Percentiles rank a stretch among this genome's conserved stretches.
phyloP scores from a whole-genome alignment of 345 rosid genomes.

The Conringia planisiliqua region DNA sequence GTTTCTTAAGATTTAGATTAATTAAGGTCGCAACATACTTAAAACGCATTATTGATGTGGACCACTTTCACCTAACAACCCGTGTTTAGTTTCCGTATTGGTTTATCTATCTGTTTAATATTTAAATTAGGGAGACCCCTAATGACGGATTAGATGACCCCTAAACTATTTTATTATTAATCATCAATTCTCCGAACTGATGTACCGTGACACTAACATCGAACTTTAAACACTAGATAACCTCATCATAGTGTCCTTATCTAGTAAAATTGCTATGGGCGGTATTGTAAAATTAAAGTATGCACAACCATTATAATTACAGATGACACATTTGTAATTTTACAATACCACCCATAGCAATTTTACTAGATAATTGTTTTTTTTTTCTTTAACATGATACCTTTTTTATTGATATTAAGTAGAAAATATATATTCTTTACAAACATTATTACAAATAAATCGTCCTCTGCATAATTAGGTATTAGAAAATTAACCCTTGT shows the following conservation, averaged over 20 bases:
- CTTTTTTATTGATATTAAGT: too few relatives aligned
- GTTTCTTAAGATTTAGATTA: not conserved
- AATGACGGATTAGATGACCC: not conserved
- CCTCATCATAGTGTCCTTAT: too few relatives aligned
- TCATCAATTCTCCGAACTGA: not conserved
- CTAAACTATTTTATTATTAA: not conserved
- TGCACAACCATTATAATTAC: too few relatives aligned
- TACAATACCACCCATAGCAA: too few relatives aligned
- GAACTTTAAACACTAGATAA: not conserved
- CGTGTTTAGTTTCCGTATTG: conserved; percentile 3
- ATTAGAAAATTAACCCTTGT: not conserved
- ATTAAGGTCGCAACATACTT: not conserved
- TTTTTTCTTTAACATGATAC: too few relatives aligned
- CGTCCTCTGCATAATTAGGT: not conserved
- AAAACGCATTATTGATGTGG: conserved; percentile 1
- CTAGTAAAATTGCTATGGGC: too few relatives aligned
- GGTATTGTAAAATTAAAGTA: too few relatives aligned
- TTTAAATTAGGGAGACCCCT: not conserved
- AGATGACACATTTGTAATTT: too few relatives aligned
- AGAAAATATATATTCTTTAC: not conserved
- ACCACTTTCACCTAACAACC: conserved; percentile 9
- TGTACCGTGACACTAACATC: not conserved
- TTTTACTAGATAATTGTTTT: too few relatives aligned
- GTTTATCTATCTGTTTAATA: not conserved
- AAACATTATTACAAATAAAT: not conserved